Conservation (phyloP, 768 basidiomycete species). For the Gymnopilus dilepis region DNA sequence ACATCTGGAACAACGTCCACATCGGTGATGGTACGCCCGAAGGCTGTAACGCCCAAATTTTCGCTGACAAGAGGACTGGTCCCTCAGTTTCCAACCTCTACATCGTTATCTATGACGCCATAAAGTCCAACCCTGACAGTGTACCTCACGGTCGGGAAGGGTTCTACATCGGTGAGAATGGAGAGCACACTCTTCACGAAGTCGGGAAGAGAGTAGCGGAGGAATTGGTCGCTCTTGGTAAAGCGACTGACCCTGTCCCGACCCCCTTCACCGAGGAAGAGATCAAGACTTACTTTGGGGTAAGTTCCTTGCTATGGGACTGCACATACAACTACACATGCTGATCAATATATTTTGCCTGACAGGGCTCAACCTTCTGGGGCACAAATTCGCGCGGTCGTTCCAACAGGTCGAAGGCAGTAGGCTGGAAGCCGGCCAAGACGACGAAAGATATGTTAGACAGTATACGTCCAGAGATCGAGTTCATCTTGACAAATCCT, state of each 20-base stretch:
- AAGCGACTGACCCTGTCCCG: conserved; percentile 41
- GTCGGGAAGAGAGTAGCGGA: conserved; percentile 45
- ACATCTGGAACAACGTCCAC: conserved; percentile 63
- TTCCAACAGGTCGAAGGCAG: conserved; percentile 37
- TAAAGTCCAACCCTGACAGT: conserved; percentile 28
- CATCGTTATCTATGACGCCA: conserved; percentile 45
- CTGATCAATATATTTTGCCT: neutral
- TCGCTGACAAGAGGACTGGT: neutral
- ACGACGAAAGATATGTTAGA: conserved; percentile 46
- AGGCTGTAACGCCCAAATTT: too few species aligned
- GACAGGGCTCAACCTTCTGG: conserved; percentile 37
- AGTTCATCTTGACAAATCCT: conserved; percentile 3
- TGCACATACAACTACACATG: neutral
- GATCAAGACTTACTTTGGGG: conserved; percentile 41
- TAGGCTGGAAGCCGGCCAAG: conserved; percentile 53
- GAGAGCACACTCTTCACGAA: conserved; percentile 47
- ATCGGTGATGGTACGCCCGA: conserved; percentile 52
- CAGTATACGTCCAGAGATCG: conserved; percentile 42
- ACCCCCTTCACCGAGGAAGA: conserved; percentile 54
- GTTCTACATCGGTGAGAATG: conserved; percentile 58
- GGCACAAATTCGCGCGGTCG: conserved; percentile 47
- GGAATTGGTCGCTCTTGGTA: conserved; percentile 43
- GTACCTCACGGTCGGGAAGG: conserved; percentile 54
- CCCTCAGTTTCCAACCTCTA: conserved; percentile 50
- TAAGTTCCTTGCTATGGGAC: conserved; percentile 18